These are phyloP conservation scores for Chlamydomonas sp. DNA, from an alignment of 139 green algal species.

Conservation along the genomic window DNA sequence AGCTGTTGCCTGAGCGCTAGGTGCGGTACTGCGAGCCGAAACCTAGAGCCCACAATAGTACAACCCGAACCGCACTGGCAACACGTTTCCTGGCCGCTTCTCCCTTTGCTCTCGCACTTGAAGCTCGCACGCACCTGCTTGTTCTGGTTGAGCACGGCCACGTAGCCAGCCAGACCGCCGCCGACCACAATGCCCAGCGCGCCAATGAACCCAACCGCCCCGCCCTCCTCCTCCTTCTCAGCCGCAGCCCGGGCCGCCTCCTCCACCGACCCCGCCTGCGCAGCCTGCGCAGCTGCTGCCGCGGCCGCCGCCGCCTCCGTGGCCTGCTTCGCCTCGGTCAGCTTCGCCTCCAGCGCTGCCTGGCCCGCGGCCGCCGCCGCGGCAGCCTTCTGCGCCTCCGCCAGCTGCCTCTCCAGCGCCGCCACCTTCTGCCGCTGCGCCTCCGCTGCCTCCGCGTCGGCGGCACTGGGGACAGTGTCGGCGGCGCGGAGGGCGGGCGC, in stretches of 20 bases:
- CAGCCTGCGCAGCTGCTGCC: not conserved
- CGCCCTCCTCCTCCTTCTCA: slow-evolving; percentile 17
- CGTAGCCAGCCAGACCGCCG: slow-evolving; percentile 48
- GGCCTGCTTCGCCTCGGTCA: not conserved
- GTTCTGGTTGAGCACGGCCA: slow-evolving; percentile 48
- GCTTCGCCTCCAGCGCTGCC: slow-evolving; percentile 7
- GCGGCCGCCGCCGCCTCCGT: not conserved
- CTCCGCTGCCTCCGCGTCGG: not conserved
- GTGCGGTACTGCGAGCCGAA: no score
- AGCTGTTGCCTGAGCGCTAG: no score
- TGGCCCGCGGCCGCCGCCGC: slow-evolving; percentile 3
- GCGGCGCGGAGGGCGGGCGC: not conserved
- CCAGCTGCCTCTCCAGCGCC: slow-evolving; percentile 21
- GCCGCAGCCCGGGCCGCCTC: not conserved
- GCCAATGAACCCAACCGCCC: slow-evolving; percentile 30
- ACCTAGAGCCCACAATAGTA: no score
- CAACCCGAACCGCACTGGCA: no score
- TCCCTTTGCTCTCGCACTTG: no score
- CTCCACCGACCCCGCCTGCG: not conserved
- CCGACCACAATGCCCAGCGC: slow-evolving; percentile 45
- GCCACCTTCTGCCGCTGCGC: slow-evolving; percentile 12
- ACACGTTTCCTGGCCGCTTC: no score
- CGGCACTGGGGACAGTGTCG: not conserved
- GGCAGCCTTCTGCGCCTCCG: slow-evolving; percentile 6
- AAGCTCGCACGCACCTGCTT: slow-evolving; percentile 36